A percentile compares a stretch with the other conserved stretches of the same genome.
phyloP scores from a whole-genome alignment of 1,284 basidiomycete species.

The Chiua sp. region DNA sequence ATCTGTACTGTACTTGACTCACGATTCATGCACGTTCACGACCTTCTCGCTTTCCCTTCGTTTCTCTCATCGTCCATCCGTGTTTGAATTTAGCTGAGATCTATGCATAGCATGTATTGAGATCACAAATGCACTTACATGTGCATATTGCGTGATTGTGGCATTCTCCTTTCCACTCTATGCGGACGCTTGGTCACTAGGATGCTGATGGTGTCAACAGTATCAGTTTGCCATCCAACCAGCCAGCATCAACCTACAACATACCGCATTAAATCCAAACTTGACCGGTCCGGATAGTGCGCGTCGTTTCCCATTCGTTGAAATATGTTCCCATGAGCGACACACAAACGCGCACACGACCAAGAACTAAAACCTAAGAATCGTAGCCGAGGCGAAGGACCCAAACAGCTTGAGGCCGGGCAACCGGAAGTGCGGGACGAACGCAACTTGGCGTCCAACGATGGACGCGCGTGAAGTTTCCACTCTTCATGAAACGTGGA shows the following conservation, averaged over 20 bases:
- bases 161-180: neutral
- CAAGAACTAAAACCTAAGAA: neutral
- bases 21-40: conserved; percentile 11
- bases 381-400: neutral
- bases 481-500: neutral
- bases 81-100: conserved; percentile 25
- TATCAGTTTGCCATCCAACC: no score
- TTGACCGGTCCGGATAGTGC: no score
- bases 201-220: no score
- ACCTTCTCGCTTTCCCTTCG: neutral
- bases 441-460: neutral
- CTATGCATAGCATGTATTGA: conserved; percentile 22
- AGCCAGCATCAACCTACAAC: no score
- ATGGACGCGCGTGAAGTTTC: neutral
- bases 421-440: neutral
- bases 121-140: conserved; percentile 9
- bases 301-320: neutral
- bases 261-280: no score
- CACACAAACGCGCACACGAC: neutral
- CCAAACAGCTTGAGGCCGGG: neutral
- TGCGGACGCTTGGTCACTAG: neutral
- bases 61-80: neutral
- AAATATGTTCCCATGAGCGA: neutral
- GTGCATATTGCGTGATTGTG: conserved; percentile 2
- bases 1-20: conserved; percentile 29